A percentile compares a stretch with the other conserved stretches of the same genome.
These are phyloP conservation scores for Lipomyces japonicus DNA, from an alignment of 805 yeast genomes.

Conservation along the genomic window DNA sequence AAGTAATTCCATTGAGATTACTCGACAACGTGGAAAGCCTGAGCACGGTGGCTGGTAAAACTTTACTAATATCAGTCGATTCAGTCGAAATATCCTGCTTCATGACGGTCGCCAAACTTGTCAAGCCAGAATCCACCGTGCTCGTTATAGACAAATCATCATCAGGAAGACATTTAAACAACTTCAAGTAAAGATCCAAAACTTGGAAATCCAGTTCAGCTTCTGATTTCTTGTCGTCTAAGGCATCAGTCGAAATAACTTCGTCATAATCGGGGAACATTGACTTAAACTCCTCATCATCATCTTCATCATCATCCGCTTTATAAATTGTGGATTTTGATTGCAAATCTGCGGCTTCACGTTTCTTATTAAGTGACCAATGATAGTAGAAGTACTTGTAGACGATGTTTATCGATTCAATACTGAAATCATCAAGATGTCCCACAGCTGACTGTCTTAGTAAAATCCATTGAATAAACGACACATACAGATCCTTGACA, in stretches of 20 bases:
- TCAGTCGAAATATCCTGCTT: conserved; percentile 13
- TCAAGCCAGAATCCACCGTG: neutral
- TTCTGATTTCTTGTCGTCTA: conserved; percentile 32
- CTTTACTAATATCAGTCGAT: conserved; percentile 16
- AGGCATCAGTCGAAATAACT: conserved; percentile 41
- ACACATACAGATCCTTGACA: neutral
- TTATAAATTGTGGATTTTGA: conserved; percentile 62
- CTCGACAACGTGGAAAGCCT: neutral
- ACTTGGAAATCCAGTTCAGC: neutral
- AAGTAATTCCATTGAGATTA: neutral
- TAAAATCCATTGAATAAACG: conserved; percentile 10
- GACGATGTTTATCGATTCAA: conserved; percentile 28
- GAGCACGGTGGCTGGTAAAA: conserved; percentile 8
- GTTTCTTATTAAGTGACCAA: conserved; percentile 74
- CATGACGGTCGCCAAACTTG: neutral
- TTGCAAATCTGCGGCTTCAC: conserved; percentile 59
- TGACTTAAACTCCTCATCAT: conserved; percentile 72
- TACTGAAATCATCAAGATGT: neutral
- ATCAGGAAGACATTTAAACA: neutral
- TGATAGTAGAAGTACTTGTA: conserved; percentile 65
- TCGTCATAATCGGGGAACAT: conserved; percentile 88
- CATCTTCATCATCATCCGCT: conserved; percentile 58
- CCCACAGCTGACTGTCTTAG: conserved; percentile 10
- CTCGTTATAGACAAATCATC: neutral
- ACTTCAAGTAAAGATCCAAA: neutral